Conservation (phyloP, 345 rosid genomes). For the Eucalyptus fibrosa region DNA sequence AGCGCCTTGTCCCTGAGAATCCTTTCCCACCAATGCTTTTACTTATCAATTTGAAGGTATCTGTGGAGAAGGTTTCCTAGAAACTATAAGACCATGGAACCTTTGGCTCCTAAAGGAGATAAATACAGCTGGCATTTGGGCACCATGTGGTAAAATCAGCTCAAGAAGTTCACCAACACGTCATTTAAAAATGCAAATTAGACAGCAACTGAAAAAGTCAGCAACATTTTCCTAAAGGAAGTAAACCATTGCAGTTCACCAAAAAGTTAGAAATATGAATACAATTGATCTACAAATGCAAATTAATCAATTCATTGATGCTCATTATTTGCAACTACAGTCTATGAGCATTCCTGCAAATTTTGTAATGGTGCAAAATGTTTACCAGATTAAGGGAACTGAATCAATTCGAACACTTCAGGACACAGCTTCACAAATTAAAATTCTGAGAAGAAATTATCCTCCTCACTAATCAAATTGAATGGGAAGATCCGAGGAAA, state of each 20-base stretch:
- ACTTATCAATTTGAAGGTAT: slow-evolving; percentile 78
- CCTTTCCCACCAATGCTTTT: slow-evolving; percentile 63
- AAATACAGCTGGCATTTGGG: background rate
- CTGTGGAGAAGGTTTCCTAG: slow-evolving; percentile 9
- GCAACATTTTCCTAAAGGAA: background rate
- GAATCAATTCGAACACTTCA: background rate
- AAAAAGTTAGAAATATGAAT: background rate
- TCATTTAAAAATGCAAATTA: background rate
- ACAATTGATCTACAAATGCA: background rate
- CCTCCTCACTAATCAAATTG: background rate
- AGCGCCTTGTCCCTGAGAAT: slow-evolving; percentile 79
- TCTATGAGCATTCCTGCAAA: background rate
- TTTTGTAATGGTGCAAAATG: background rate
- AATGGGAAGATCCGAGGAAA: background rate
- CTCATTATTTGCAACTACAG: background rate
- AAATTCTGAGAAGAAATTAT: background rate
- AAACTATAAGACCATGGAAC: background rate
- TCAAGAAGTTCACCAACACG: background rate
- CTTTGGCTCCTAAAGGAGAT: background rate
- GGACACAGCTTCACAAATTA: background rate
- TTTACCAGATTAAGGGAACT: background rate
- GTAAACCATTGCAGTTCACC: background rate
- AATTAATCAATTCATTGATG: background rate
- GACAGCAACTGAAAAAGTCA: background rate
- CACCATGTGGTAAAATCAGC: background rate